phyloP scores from a whole-genome alignment of 176 grass and related monocot species.

The Bolboschoenus planiculmis region DNA sequence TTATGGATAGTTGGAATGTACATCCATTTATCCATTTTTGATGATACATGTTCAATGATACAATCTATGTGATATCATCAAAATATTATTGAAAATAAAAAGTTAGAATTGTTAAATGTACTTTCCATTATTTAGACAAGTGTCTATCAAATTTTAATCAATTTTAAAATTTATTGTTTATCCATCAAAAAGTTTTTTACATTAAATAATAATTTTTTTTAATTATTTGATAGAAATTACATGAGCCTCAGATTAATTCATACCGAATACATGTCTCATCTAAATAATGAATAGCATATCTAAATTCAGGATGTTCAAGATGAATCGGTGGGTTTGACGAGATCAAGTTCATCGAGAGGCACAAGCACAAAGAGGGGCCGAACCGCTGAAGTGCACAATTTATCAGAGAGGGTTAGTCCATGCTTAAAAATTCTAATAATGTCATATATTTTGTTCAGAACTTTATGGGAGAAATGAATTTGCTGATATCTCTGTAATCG shows the following conservation, averaged over 20 bases:
- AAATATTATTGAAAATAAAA: not conserved
- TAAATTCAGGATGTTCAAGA: conserved; percentile 22
- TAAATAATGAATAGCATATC: not conserved
- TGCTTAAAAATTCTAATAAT: not conserved
- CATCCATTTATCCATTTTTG: not conserved
- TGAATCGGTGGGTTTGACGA: conserved; percentile 32
- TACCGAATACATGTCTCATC: not conserved
- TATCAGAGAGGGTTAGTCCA: conserved; percentile 82
- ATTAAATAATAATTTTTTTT: not conserved
- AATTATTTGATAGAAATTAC: not conserved
- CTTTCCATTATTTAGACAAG: not conserved
- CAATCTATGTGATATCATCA: not conserved
- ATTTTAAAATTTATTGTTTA: not conserved
- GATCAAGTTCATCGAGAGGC: conserved; percentile 14
- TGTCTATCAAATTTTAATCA: not conserved
- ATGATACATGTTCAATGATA: not conserved
- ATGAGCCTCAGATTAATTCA: not conserved
- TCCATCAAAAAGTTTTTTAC: not conserved
- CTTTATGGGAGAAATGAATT: not conserved
- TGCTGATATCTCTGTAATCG: not conserved
- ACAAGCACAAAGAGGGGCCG: conserved; percentile 56
- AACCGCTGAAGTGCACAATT: conserved; percentile 80
- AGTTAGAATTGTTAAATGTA: not conserved
- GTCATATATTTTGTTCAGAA: not conserved
- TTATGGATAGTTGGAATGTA: not conserved